Percentiles rank a stretch among this genome's conserved stretches.
phyloP scores from a whole-genome alignment of 805 yeast genomes.

The Myxozyma sirexii region DNA sequence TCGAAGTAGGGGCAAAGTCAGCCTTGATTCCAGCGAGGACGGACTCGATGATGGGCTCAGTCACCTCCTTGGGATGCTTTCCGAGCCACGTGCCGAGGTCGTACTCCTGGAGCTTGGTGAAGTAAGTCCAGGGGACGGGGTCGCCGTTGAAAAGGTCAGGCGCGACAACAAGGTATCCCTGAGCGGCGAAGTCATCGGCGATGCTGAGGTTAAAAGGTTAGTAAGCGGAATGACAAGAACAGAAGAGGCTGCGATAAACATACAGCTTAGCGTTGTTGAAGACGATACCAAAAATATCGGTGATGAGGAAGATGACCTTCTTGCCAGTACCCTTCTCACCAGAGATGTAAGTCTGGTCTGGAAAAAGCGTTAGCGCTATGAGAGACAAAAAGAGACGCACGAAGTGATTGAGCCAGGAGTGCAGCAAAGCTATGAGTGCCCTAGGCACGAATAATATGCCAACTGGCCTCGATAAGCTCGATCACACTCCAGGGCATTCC shows the following conservation, averaged over 20 bases:
- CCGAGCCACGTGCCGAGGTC: constrained; percentile 53
- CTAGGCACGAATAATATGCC: neutral
- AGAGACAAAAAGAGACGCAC: too few species aligned
- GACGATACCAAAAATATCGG: constrained; percentile 71
- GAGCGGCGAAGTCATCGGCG: constrained; percentile 55
- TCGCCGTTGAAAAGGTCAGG: constrained; percentile 76
- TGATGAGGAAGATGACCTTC: constrained; percentile 58
- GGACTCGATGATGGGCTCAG: constrained; percentile 52
- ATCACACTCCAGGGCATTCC: neutral
- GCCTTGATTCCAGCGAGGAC: constrained; percentile 52
- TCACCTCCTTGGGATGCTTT: constrained; percentile 54
- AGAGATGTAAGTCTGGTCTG: constrained; percentile 50
- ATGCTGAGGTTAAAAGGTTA: constrained; percentile 29
- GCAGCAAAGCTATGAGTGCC: too few species aligned
- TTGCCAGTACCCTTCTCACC: constrained; percentile 51
- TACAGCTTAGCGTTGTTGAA: constrained; percentile 57
- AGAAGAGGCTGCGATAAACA: neutral
- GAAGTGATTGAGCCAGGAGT: too few species aligned
- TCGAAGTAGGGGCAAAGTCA: constrained; percentile 51
- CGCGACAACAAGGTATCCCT: constrained; percentile 65
- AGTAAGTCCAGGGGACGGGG: constrained; percentile 45
- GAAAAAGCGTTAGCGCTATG: too few species aligned
- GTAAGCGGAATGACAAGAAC: neutral
- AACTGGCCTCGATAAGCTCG: neutral
- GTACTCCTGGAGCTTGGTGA: constrained; percentile 27